Conservation (phyloP, 1,284 basidiomycete species). For the Ganoderma sp. region DNA sequence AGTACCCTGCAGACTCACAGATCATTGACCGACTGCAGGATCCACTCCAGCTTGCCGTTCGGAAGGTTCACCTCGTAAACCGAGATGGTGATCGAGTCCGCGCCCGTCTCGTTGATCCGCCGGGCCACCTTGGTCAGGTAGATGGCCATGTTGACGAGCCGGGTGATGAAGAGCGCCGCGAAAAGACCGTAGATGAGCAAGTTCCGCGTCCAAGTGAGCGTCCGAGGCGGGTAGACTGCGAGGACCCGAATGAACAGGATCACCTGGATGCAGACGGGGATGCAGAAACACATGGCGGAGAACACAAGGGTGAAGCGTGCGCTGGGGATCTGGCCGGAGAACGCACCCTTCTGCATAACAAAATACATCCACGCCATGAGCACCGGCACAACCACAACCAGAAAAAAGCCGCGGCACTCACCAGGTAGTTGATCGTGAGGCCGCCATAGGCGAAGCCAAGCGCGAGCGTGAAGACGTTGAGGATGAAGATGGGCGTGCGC, state of each 20-base stretch:
- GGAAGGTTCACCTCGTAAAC: slow-evolving; percentile 1
- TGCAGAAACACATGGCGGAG: slow-evolving; percentile 14
- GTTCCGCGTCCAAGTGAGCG: neutral
- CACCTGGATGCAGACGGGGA: slow-evolving; percentile 29
- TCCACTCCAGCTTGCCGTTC: slow-evolving; percentile 36
- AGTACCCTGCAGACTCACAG: slow-evolving; percentile 19
- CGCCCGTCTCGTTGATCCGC: neutral
- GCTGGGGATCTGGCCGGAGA: neutral
- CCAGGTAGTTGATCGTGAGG: neutral
- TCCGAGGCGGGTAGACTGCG: slow-evolving; percentile 32
- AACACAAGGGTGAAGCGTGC: neutral
- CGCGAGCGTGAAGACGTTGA: neutral
- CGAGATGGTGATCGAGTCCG: neutral
- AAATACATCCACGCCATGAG: neutral
- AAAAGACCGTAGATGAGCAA: neutral
- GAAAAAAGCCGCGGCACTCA: neutral
- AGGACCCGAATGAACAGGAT: slow-evolving; percentile 36
- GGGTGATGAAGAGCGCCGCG: neutral
- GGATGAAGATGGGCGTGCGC: slow-evolving; percentile 1
- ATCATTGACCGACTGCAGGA: slow-evolving; percentile 38
- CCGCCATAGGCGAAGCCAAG: neutral
- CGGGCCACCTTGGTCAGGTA: neutral
- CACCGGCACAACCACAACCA: neutral
- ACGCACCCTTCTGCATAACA: neutral
- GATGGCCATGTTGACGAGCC: neutral